Percentiles rank a stretch among this genome's conserved stretches.
These are phyloP conservation scores for Saccharomyces eubayanus DNA, from an alignment of 805 yeast species.

Conservation along the genomic window DNA sequence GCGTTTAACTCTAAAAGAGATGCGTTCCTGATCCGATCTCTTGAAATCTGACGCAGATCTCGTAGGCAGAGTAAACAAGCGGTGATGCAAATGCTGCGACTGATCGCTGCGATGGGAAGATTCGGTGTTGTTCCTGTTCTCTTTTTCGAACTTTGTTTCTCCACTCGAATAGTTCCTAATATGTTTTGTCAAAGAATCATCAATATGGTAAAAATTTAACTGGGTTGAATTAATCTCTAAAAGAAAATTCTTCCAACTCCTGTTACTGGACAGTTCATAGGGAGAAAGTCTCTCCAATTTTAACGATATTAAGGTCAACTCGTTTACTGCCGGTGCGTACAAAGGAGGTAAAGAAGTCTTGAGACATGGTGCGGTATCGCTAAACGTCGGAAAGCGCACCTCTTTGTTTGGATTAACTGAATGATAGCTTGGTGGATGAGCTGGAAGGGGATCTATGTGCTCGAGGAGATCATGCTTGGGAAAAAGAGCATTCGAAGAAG, in stretches of 20 bases:
- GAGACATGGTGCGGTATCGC: slow-evolving; percentile 15
- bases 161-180: slow-evolving; percentile 28
- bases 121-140: background rate
- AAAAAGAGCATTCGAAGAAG: slow-evolving; percentile 1
- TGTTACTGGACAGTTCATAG: slow-evolving; percentile 51
- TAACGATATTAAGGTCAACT: slow-evolving; percentile 47
- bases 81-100: slow-evolving; percentile 11
- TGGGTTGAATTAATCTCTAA: slow-evolving; percentile 83
- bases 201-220: slow-evolving; percentile 54
- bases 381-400: slow-evolving; percentile 32
- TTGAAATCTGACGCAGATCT: slow-evolving; percentile 20
- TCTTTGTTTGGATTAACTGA: slow-evolving; percentile 21
- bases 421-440: slow-evolving; percentile 26
- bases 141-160: slow-evolving; percentile 7
- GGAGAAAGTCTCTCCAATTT: slow-evolving; percentile 76
- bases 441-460: slow-evolving; percentile 35
- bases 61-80: slow-evolving; percentile 7
- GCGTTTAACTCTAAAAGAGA: slow-evolving; percentile 11
- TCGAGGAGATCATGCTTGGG: slow-evolving; percentile 18
- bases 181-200: slow-evolving; percentile 24
- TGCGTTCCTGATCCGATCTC: slow-evolving; percentile 16
- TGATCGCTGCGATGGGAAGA: background rate
- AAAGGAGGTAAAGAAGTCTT: slow-evolving; percentile 46
- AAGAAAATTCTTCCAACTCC: slow-evolving; percentile 64
- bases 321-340: slow-evolving; percentile 60